Base-by-base conservation (phyloP, 306 rosid genomes). In the Medicago ruthenica region DNA sequence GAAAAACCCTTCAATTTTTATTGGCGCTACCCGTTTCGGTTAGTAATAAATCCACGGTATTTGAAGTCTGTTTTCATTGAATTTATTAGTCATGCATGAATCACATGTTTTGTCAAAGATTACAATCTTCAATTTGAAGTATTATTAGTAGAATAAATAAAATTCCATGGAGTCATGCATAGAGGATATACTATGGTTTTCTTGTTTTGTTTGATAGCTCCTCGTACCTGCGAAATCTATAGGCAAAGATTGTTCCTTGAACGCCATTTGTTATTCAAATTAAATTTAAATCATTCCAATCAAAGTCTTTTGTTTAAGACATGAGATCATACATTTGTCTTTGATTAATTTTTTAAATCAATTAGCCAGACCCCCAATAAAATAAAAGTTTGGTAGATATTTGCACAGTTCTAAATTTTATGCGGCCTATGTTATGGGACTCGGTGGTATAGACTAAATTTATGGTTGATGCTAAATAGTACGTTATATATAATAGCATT, bases 211-310 rank as follows among this genome's bases (percentile, higher is more conserved):
- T 59, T 36, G 85, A 87, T 74, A 82, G 82, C 80, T 76, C 76
- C 79, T 73, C 75, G 72, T 81, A 84, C 87, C 90, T 80, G 76
- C 69, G 87, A 85, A 64, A 91, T 91, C 93, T 85, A 44, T 75
- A 60, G 90, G 96, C 92, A 88, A 87, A 91, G 93, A 91, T 88
- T 80, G 76, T 91, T 54, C 50, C 79, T 88, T 87, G 90, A 83
- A 81, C 14, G 47, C 65, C 62, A 69, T 66, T 72, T 85, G 34
- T 71, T 81, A 62, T 50, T 75, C 80, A 73, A 67, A 62, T 66
- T 71, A 20, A 41, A 69, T 17, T 50, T 77, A 3, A 27, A 27
- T 21, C 79, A 55, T 79, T 66, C 83, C 79, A 76, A 82, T 77
- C 84, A 67, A 82, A 73, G 50, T 76, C 81, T 73, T 73, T 83